Base-by-base conservation (phyloP, 1,284 basidiomycete species). In the Xerocomus minutiporus region DNA sequence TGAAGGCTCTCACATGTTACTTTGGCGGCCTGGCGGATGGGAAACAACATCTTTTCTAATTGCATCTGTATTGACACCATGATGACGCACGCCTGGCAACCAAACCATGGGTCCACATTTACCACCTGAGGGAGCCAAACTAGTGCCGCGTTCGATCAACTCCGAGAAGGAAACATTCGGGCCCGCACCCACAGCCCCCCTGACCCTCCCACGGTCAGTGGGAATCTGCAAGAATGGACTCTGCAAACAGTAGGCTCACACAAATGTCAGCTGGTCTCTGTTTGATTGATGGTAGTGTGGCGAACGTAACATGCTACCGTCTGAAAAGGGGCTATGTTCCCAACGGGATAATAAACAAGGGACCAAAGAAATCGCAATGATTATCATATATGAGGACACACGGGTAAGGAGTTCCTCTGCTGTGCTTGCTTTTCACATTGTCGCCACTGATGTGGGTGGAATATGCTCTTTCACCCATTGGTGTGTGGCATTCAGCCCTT, bases 1-100 rank as follows among this genome's bases (percentile, higher is more conserved):
- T 94, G 47, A 95, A 93, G 62, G 89, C 88, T 1, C 68, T 91
- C 54, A 90, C 87, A 1, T 91, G 87, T 68, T 91, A 91, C 65
- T 90, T 88, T 65, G 88, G 89, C 23, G 89, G 89, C 15, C 70
- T 91, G 23, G 84, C 73, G 1, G 65, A 68, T 12, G 86, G 84
- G 1, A 88, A 91, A 61, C 83, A 82, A 53, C 66, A 78, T 39
- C 60, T 83, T 49, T 89, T 83, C 59, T 77, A 34, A 56, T 32
- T 34, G 20, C 8, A 23, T 41, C 38, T 28, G 3, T 31, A 39
- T 26, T 48, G 34, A 51, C 39, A 8, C 15, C 31, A 7, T 25
- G 25, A 31, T 43, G 17, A 8, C 23, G 35, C 26, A 41, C 38
- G 4, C 36, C 17, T 20, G n/a, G n/a, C n/a, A 5, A 38, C 17